phyloP scores from a whole-genome alignment of 257 asterid species.

The Nicotiana paniculata region DNA sequence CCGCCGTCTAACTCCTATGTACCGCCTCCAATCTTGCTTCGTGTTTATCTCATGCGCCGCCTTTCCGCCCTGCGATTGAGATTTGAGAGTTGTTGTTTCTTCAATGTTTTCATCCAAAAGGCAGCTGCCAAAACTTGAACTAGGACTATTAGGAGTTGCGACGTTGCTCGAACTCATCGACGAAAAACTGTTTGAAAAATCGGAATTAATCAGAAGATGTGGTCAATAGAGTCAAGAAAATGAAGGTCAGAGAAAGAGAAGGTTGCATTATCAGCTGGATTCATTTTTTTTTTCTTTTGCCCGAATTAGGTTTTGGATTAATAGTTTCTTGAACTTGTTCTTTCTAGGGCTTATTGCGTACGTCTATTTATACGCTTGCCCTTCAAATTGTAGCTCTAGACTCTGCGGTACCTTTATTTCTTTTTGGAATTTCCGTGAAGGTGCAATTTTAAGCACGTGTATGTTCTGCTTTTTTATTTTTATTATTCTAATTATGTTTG shows the following conservation, averaged over 20 bases:
- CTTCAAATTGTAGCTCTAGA: background rate
- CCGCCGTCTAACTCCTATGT: constrained; percentile 15
- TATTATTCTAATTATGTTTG: background rate
- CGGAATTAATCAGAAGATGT: constrained; percentile 27
- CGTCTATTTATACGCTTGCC: background rate
- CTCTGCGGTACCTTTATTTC: too few relatives aligned
- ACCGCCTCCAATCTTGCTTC: constrained; percentile 3
- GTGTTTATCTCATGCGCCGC: background rate
- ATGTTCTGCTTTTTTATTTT: background rate
- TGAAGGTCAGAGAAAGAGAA: constrained; percentile 7
- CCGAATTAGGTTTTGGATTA: background rate
- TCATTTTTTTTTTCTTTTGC: background rate
- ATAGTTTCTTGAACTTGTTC: background rate
- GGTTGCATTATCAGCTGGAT: background rate
- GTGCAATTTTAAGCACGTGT: background rate
- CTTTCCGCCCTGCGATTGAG: too few relatives aligned
- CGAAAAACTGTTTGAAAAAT: constrained; percentile 5
- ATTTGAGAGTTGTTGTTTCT: background rate
- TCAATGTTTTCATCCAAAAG: background rate
- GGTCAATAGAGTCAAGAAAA: constrained; percentile 27
- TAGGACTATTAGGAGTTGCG: background rate
- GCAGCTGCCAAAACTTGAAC: background rate
- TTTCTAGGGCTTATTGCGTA: too few relatives aligned
- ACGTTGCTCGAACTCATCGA: background rate
- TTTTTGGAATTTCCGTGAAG: background rate